Evolutionary conservation across 192 early-diverging fungal species (phyloP), one percentile per base, ranked within the genome.

Genomic region (Podila clonocystis): DNA sequence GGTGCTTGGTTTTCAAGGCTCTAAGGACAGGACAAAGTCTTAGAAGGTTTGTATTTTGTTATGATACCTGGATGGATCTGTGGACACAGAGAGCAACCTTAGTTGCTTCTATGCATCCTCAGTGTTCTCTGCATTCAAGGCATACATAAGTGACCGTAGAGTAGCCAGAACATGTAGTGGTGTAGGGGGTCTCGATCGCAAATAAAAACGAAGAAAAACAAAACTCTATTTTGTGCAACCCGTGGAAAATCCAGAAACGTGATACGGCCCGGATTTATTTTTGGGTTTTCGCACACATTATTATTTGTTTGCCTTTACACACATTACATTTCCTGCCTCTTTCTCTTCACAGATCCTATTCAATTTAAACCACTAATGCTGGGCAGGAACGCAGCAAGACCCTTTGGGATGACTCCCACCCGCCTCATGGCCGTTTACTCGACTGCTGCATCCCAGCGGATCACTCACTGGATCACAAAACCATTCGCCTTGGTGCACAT

Each of bases 361-460:
- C 38, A 17, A 78, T 36, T 20, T 5, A 63, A 24, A 34, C 20
- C 20, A 17, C 9, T 22, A 31, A 65, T 80, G 77, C 58, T 80
- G 55, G 77, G 77, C 62, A 68, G 77, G 58, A 72, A 72, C 60
- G 70, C 70, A 20, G 28, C 70, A 52, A 69, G 77, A 29, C 77
- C 77, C 41, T 65, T 80, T 48, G 77, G 77, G 60, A 79, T 79
- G 65, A 34, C 76, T n/a, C 76, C 76, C 22, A 38, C 69, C 5
- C 59, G 77, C 28, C 41, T 80, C 24, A 41, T 65, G 31, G 66
- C 70, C 13, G 33, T 68, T 24, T 79, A 79, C 61, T 68, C 64
- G 31, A 69, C 62, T 8, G 62, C 62, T 13, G 77, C 67, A 3
- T 69, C 77, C n/a, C 30, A 80, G n/a, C 70, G 77, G 70, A 72